Base-by-base conservation (phyloP, 1,284 basidiomycete genomes). In the Ganoderma lingzhi region DNA sequence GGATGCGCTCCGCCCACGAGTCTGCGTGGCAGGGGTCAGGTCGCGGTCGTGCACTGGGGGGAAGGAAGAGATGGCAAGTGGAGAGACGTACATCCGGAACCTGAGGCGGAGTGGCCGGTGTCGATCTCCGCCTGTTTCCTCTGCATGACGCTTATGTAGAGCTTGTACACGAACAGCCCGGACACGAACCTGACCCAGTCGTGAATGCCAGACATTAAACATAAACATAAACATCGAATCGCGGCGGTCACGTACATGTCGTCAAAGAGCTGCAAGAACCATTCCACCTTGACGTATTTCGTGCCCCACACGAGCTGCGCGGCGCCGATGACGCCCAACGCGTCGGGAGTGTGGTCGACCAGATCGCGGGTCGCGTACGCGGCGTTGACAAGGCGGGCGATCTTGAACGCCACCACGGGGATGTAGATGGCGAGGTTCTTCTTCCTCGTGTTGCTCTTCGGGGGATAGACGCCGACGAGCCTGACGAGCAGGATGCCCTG, bases 191-290 rank as follows among this genome's bases (percentile, higher is more conserved):
- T 67, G 23, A 14, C 6, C 12, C n/a, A n/a, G 28, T 23, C 23
- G 23, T 23, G 23, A 23, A 23, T 23, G 0, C 23, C 23, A 23
- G 23, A 23, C 23, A 23, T 23, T 23, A 23, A 23, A 23, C 23
- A 23, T 23, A 23, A 23, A 23, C 23, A 23, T 23, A 23, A 23
- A 23, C 23, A 23, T 23, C 23, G 23, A 23, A 23, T 1, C 23
- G 23, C 23, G 23, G 23, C 23, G 23, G 23, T 30, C 6, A 69
- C 71, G 15, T 64, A 78, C 76, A 72, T 62, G 59, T 79, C 73
- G 59, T 78, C 77, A 44, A 77, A 75, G 3, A 79, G 64, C 64
- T 79, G 78, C 14, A 78, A 59, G 51, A 76, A 75, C 77, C 77
- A 79, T 53, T 78, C 78, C 8, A 77, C 62, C 62, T 73, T 76